phyloP scores from a whole-genome alignment of 176 grass and related monocot genomes.

The Leersia perrieri region DNA sequence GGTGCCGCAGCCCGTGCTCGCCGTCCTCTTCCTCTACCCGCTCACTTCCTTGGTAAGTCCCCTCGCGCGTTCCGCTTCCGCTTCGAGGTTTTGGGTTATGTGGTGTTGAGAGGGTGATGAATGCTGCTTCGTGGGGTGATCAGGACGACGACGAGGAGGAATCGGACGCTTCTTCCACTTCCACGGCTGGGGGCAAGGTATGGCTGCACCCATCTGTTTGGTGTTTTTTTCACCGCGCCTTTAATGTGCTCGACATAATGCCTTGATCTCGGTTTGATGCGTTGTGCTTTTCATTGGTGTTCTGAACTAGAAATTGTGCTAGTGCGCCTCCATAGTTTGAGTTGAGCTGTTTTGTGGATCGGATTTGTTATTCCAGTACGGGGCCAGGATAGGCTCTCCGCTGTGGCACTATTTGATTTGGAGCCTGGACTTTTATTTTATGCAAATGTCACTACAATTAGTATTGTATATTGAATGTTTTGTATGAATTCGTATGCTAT shows the following conservation, averaged over 20 bases:
- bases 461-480: neutral
- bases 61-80: neutral
- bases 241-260: neutral
- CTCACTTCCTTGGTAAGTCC: constrained; percentile 45
- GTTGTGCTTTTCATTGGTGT: neutral
- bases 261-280: neutral
- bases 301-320: neutral
- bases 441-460: neutral
- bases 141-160: constrained; percentile 44
- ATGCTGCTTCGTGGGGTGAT: neutral
- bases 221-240: neutral
- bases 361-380: neutral
- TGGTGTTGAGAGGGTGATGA: neutral
- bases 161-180: constrained; percentile 20
- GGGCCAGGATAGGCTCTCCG: neutral
- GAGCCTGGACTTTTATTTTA: neutral
- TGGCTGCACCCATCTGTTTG: neutral
- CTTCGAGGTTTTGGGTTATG: neutral
- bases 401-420: neutral
- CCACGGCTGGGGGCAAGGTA: constrained; percentile 21
- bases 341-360: neutral
- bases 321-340: neutral
- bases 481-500: neutral
- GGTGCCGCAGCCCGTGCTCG: constrained; percentile 90
- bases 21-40: constrained; percentile 95